Evolutionary conservation across 1,284 basidiomycete genomes (phyloP).

Genomic region (Ustilago lituana): DNA sequence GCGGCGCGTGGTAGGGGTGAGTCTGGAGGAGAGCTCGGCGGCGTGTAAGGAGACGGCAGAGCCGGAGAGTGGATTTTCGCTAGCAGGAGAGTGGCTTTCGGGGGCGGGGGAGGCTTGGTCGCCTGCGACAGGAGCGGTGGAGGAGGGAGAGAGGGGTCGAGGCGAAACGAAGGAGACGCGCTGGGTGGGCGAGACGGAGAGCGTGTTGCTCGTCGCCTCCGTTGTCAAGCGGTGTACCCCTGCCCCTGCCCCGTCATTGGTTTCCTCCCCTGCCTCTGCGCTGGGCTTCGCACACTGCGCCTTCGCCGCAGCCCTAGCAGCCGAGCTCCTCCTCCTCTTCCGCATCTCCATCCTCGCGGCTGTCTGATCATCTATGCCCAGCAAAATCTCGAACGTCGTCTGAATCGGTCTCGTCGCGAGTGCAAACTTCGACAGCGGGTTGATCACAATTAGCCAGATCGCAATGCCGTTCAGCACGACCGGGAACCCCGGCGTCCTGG

Average conservation of each 20-base stretch:
- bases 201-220: constrained; percentile 11
- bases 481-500: constrained; percentile 80
- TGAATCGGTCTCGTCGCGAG: constrained; percentile 78
- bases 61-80: constrained; percentile 45
- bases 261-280: not conserved
- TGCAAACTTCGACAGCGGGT: constrained; percentile 80
- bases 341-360: constrained; percentile 15
- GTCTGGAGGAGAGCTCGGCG: constrained; percentile 11
- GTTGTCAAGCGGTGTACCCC: constrained; percentile 1
- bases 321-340: constrained; percentile 17
- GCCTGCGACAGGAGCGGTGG: not conserved
- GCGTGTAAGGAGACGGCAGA: constrained; percentile 46
- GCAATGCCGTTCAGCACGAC: constrained; percentile 78
- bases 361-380: constrained; percentile 53
- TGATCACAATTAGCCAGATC: constrained; percentile 89
- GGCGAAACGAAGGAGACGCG: constrained; percentile 33
- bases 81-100: not conserved
- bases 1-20: constrained; percentile 19
- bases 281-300: not conserved
- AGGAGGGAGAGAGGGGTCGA: not conserved
- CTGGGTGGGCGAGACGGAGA: constrained; percentile 33
- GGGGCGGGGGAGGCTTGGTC: not conserved
- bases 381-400: constrained; percentile 61
- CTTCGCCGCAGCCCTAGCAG: constrained; percentile 4
- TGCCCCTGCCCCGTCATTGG: not conserved